These are phyloP conservation scores for Acanthamoeba triangularis DNA, from an alignment of 208 protist species.

Conservation along the genomic window DNA sequence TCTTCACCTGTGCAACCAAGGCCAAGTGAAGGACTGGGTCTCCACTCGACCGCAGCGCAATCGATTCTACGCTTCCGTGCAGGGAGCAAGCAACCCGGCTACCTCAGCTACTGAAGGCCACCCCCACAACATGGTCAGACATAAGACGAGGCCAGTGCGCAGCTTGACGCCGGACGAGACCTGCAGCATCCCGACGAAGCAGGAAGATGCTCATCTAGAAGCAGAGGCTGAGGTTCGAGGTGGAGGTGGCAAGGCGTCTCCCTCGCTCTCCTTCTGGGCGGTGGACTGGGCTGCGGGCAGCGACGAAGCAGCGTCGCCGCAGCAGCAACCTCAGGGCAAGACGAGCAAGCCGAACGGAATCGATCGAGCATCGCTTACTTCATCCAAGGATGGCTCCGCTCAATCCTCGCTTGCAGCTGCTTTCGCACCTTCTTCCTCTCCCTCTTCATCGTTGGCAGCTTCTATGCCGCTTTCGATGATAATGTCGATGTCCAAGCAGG, in stretches of 20 bases:
- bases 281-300: slow-evolving; percentile 5
- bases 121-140: slow-evolving; percentile 53
- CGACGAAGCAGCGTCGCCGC: slow-evolving; percentile 3
- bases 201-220: not conserved
- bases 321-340: slow-evolving; percentile 12
- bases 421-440: not conserved
- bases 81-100: too few species aligned
- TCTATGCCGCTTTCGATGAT: not conserved
- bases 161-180: slow-evolving; percentile 53
- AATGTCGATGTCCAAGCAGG: not conserved
- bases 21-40: too few species aligned
- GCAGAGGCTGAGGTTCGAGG: not conserved
- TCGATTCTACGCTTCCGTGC: too few species aligned
- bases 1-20: too few species aligned
- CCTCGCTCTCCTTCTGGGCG: not conserved
- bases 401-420: not conserved
- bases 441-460: not conserved
- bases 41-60: too few species aligned
- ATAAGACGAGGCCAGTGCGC: slow-evolving; percentile 46
- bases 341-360: not conserved
- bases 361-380: not conserved
- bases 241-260: not conserved
- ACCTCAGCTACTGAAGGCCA: too few species aligned
- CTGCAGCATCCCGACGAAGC: not conserved
- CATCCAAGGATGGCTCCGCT: not conserved